Percentiles rank a stretch among this genome's conserved stretches.
Evolutionary conservation across 345 rosid species (phyloP).

Genomic region (Dovyalis caffra): DNA sequence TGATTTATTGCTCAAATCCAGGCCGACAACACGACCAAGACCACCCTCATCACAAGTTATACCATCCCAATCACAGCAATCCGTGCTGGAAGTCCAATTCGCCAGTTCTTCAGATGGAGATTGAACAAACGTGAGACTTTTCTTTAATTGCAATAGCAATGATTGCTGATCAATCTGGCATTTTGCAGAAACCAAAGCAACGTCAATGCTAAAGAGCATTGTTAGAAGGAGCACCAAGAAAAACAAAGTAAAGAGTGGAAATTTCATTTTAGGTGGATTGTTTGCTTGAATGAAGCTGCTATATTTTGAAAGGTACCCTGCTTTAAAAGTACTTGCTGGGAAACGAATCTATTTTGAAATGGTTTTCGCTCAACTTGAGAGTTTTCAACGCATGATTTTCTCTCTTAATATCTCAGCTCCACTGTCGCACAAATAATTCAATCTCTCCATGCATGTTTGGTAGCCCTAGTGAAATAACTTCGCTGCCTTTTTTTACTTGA

Average conservation of each 20-base stretch:
- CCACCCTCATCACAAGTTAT: slow-evolving; percentile 38
- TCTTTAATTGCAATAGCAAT: slow-evolving; percentile 36
- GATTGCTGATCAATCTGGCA: slow-evolving; percentile 39
- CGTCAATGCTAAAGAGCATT: background rate
- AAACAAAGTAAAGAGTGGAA: background rate
- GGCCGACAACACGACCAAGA: slow-evolving; percentile 33
- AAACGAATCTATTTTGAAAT: too few relatives aligned
- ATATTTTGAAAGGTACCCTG: too few relatives aligned
- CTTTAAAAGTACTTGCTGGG: too few relatives aligned
- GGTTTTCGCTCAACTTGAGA: too few relatives aligned
- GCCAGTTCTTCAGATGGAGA: slow-evolving; percentile 9
- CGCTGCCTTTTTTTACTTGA: too few relatives aligned
- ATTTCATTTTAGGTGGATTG: too few relatives aligned
- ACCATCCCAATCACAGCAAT: slow-evolving; percentile 46
- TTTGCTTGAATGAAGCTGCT: too few relatives aligned
- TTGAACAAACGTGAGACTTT: slow-evolving; percentile 9
- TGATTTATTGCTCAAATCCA: slow-evolving; percentile 39
- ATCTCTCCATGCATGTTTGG: too few relatives aligned
- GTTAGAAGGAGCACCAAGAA: slow-evolving; percentile 1
- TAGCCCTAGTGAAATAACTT: too few relatives aligned
- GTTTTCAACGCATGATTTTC: too few relatives aligned
- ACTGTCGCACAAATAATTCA: too few relatives aligned
- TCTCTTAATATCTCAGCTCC: too few relatives aligned
- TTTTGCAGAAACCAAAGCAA: slow-evolving; percentile 15
- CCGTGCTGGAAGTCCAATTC: slow-evolving; percentile 27